phyloP scores from a whole-genome alignment of 306 rosid genomes.

The Malus sylvestris region DNA sequence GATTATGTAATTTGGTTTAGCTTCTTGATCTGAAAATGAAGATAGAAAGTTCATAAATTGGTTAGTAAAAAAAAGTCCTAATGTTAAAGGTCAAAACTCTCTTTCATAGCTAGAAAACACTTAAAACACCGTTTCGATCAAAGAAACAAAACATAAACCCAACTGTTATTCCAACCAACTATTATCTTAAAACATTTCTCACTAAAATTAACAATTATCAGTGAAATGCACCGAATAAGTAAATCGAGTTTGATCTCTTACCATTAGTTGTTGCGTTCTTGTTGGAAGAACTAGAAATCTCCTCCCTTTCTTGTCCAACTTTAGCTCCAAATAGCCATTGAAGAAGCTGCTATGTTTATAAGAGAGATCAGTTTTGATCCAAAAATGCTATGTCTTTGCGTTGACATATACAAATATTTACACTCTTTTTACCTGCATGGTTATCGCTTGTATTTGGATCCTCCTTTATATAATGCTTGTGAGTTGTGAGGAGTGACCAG shows the following conservation, averaged over 20 bases:
- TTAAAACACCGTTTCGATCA: not conserved
- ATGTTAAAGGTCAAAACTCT: not conserved
- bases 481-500: slow-evolving; percentile 12
- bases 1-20: slow-evolving; percentile 25
- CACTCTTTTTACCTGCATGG: slow-evolving; percentile 30
- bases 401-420: not conserved
- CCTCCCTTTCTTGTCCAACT: slow-evolving; percentile 33
- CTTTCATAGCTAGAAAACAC: not conserved
- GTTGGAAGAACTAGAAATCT: slow-evolving; percentile 23
- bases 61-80: not conserved
- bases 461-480: slow-evolving; percentile 15
- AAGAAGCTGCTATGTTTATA: slow-evolving; percentile 39
- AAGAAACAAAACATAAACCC: not conserved
- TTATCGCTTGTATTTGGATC: not conserved
- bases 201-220: not conserved
- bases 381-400: not conserved
- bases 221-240: not conserved
- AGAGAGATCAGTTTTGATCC: slow-evolving; percentile 4
- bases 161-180: not conserved
- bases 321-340: slow-evolving; percentile 45
- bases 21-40: slow-evolving; percentile 35
- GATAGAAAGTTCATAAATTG: not conserved
- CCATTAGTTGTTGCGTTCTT: slow-evolving; percentile 34
- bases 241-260: slow-evolving; percentile 19
- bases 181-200: not conserved